Percentiles rank a stretch among this genome's conserved stretches.
These are phyloP conservation scores for Fusarium lyarnte DNA, from an alignment of 2,329 filamentous ascomycete species.

Conservation along the genomic window DNA sequence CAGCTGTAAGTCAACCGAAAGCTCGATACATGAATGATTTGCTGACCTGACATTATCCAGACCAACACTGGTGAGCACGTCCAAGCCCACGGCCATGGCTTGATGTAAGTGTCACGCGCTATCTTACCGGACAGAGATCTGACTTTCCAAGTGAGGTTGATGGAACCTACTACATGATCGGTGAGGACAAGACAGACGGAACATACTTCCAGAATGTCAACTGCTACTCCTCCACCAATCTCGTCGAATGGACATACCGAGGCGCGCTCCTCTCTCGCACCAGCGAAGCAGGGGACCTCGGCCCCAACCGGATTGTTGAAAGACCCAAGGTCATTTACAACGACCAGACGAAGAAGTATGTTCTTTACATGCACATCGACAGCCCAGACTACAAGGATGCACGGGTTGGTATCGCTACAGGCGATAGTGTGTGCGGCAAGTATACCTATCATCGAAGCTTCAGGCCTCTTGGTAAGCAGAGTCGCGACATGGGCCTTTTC, in stretches of 20 bases:
- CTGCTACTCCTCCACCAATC: conserved; percentile 71
- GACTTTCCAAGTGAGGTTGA: conserved; percentile 48
- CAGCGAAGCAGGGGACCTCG: conserved; percentile 60
- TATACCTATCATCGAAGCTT: conserved; percentile 57
- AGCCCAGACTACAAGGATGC: conserved; percentile 69
- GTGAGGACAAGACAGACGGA: conserved; percentile 75
- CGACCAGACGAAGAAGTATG: conserved; percentile 68
- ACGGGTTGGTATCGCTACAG: conserved; percentile 70
- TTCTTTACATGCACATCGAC: conserved; percentile 77
- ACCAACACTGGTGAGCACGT: conserved; percentile 63
- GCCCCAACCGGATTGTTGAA: conserved; percentile 70
- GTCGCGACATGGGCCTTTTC: conserved; percentile 68
- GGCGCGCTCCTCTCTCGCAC: conserved; percentile 66
- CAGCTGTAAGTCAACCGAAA: conserved; percentile 46
- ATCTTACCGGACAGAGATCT: rapidly evolving
- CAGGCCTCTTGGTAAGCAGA: conserved; percentile 49
- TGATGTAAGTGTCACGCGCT: conserved; percentile 55
- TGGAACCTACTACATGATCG: conserved; percentile 72
- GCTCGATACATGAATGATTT: rapidly evolving
- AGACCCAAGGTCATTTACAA: conserved; percentile 76
- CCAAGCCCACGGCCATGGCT: conserved; percentile 72
- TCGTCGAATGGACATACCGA: conserved; percentile 71
- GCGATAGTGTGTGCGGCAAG: conserved; percentile 66
- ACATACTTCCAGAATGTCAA: conserved; percentile 71
- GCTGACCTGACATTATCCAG: conserved; percentile 15